Conservation (phyloP, 768 basidiomycete species). For the Pholiota molesta region DNA sequence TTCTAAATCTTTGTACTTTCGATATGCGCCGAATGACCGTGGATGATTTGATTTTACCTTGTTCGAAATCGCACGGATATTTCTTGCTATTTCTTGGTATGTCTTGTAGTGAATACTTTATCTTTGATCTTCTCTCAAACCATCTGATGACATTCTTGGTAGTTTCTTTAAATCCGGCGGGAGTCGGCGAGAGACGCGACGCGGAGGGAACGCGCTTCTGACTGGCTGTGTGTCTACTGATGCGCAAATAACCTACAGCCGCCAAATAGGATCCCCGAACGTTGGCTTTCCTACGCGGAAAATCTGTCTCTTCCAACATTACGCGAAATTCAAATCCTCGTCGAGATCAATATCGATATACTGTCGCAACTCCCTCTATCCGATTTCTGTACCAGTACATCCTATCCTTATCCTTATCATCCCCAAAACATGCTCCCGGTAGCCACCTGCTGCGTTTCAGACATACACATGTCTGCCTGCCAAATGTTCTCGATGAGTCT, state of each 20-base stretch:
- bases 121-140: too few species aligned
- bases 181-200: background rate
- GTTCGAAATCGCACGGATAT: too few species aligned
- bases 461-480: conserved; percentile 4
- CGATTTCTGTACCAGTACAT: background rate
- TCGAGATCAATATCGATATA: background rate
- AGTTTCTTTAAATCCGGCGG: too few species aligned
- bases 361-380: background rate
- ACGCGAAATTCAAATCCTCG: background rate
- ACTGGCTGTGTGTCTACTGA: background rate
- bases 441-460: background rate
- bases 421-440: background rate
- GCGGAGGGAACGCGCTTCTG: too few species aligned
- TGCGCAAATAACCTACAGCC: background rate
- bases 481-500: background rate
- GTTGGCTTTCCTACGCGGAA: background rate
- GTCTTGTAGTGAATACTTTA: too few species aligned
- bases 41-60: too few species aligned
- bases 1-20: too few species aligned
- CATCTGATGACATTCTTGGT: too few species aligned
- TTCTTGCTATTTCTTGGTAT: too few species aligned
- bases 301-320: background rate
- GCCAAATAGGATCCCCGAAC: background rate
- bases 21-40: too few species aligned
- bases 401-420: background rate